Conservation (phyloP, 2,329 filamentous ascomycete species). For the Fusarium sp. region DNA sequence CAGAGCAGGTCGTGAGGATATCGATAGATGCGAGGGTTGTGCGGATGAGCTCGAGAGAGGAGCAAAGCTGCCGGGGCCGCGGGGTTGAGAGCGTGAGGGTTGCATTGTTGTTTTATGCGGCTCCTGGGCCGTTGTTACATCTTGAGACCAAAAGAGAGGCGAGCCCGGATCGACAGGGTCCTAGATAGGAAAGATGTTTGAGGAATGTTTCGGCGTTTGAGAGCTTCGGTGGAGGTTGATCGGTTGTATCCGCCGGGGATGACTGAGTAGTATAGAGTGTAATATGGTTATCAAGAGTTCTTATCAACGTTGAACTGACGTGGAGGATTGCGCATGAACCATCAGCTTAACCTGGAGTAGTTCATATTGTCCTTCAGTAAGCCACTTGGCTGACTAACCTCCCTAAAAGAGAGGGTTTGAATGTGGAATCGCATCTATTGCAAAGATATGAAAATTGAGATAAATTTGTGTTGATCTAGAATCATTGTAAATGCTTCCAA, state of each 20-base stretch:
- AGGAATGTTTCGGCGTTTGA: constrained; percentile 4
- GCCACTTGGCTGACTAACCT: constrained; percentile 25
- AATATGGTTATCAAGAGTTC: not conserved
- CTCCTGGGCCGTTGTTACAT: constrained; percentile 56
- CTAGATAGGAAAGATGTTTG: not conserved
- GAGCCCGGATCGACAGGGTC: constrained; percentile 12
- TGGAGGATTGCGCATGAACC: not conserved
- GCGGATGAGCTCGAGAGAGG: constrained; percentile 58
- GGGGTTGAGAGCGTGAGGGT: constrained; percentile 59
- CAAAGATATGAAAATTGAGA: not conserved
- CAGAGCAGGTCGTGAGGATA: constrained; percentile 51
- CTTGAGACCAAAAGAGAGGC: constrained; percentile 48
- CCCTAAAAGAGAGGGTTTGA: not conserved
- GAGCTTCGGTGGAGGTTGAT: not conserved
- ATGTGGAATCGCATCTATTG: not conserved
- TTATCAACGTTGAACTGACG: constrained; percentile 23
- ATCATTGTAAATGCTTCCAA: not conserved
- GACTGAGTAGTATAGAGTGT: not conserved
- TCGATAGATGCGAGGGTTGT: constrained; percentile 47
- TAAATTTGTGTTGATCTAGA: not conserved
- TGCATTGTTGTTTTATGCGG: constrained; percentile 59
- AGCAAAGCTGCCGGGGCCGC: constrained; percentile 69
- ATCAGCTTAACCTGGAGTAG: not conserved
- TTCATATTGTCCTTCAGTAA: constrained; percentile 4
- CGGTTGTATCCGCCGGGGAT: not conserved